phyloP scores from a whole-genome alignment of 2,329 filamentous ascomycete genomes.

The Ascochyta fabae region DNA sequence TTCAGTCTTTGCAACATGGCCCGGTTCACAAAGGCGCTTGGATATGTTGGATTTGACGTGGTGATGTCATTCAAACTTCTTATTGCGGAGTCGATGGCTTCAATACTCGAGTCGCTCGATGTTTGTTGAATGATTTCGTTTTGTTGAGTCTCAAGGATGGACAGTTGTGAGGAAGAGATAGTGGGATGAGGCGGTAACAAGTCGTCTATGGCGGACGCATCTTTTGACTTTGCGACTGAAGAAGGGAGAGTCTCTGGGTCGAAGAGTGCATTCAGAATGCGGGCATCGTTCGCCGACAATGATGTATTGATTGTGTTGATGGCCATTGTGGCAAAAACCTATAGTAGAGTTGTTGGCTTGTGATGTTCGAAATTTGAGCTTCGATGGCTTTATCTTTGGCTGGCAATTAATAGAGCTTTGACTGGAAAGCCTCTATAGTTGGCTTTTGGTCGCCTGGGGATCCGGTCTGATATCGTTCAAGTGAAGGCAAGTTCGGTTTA shows the following conservation, averaged over 20 bases:
- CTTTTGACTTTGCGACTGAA: conserved; percentile 58
- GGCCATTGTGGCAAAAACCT: conserved; percentile 23
- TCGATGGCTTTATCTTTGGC: background rate
- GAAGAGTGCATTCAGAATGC: conserved; percentile 49
- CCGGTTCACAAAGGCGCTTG: conserved; percentile 76
- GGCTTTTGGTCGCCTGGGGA: background rate
- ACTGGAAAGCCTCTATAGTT: background rate
- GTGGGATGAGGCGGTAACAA: conserved; percentile 51
- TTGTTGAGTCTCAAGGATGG: conserved; percentile 50
- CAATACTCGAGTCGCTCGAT: conserved; percentile 21
- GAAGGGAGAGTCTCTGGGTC: conserved; percentile 50
- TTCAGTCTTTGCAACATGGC: conserved; percentile 70
- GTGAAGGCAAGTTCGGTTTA: conserved; percentile 23
- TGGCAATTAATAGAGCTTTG: background rate
- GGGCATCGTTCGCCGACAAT: conserved; percentile 46
- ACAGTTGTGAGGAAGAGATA: conserved; percentile 48
- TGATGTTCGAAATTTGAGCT: background rate
- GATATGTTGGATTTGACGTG: conserved; percentile 66
- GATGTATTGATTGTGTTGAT: conserved; percentile 55
- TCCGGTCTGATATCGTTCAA: conserved; percentile 5
- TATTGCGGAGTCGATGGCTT: conserved; percentile 28
- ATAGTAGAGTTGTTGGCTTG: background rate
- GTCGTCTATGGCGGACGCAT: conserved; percentile 52
- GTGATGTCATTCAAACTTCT: conserved; percentile 63
- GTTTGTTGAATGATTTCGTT: conserved; percentile 53